Conservation (phyloP, 2,329 filamentous ascomycete species). For the Xylariomycetidae sp. region DNA sequence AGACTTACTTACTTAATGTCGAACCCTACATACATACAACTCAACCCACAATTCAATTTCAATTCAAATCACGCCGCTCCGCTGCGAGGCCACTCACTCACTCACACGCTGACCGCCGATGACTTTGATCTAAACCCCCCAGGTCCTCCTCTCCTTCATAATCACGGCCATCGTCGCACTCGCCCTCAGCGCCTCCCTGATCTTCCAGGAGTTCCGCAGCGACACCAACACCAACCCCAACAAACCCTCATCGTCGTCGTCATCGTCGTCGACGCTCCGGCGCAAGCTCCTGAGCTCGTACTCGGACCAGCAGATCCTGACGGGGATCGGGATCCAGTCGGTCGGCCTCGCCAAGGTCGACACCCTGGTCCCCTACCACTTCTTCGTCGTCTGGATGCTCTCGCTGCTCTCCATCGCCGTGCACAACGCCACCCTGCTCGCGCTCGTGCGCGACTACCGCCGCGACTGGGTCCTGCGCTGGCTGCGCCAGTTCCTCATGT, state of each 20-base stretch:
- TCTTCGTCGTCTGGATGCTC: constrained; percentile 68
- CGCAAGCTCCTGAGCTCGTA: constrained; percentile 62
- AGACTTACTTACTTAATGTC: no score
- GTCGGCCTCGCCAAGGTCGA: constrained; percentile 57
- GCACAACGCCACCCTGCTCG: constrained; percentile 61
- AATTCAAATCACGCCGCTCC: neutral
- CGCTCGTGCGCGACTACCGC: constrained; percentile 61
- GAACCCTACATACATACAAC: no score
- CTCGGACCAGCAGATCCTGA: constrained; percentile 65
- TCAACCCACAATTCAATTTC: no score
- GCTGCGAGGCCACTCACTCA: neutral
- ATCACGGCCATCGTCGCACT: constrained; percentile 57
- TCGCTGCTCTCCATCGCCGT: constrained; percentile 60
- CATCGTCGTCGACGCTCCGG: constrained; percentile 51
- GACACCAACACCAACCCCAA: constrained; percentile 32
- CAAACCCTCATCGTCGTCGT: no score
- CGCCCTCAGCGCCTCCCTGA: constrained; percentile 49
- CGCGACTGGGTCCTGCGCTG: constrained; percentile 63
- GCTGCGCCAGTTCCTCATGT: constrained; percentile 62
- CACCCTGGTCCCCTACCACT: constrained; percentile 61
- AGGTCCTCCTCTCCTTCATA: constrained; percentile 63
- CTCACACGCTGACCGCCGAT: neutral
- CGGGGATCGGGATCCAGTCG: constrained; percentile 63
- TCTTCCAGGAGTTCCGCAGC: constrained; percentile 45
- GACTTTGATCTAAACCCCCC: no score